phyloP scores from a whole-genome alignment of 768 basidiomycete genomes.

The Leccinum variicolor region DNA sequence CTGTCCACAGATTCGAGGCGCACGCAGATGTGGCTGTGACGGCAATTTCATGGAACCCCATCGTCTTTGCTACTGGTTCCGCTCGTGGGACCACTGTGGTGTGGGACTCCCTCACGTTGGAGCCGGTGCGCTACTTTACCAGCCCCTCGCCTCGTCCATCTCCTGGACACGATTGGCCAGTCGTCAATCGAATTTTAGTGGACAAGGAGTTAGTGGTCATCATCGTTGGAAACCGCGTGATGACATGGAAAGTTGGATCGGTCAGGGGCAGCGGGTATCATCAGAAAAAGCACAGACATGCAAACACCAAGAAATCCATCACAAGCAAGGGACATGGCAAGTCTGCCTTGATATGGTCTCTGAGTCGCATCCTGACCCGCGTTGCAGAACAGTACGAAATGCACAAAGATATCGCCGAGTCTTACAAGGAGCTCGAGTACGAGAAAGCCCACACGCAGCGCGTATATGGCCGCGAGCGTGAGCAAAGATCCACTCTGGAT shows the following conservation, averaged over 20 bases:
- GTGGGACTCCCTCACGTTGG: slow-evolving; percentile 66
- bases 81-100: slow-evolving; percentile 53
- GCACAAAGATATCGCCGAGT: slow-evolving; percentile 60
- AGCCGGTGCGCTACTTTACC: slow-evolving; percentile 51
- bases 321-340: slow-evolving; percentile 47
- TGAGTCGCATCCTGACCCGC: not conserved
- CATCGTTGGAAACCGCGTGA: slow-evolving; percentile 55
- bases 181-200: slow-evolving; percentile 57
- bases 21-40: slow-evolving; percentile 63
- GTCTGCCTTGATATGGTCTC: slow-evolving; percentile 12
- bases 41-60: slow-evolving; percentile 56
- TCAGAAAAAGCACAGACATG: slow-evolving; percentile 33
- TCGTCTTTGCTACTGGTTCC: slow-evolving; percentile 66
- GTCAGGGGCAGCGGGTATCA: slow-evolving; percentile 30
- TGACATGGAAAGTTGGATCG: slow-evolving; percentile 66
- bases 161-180: slow-evolving; percentile 36
- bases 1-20: slow-evolving; percentile 55
- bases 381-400: slow-evolving; percentile 62
- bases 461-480: slow-evolving; percentile 47
- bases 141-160: slow-evolving; percentile 40
- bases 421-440: slow-evolving; percentile 46
- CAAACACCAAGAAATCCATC: slow-evolving; percentile 24
- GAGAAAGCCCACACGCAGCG: slow-evolving; percentile 40
- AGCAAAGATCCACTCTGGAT: slow-evolving; percentile 55
- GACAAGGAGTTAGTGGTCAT: slow-evolving; percentile 54